These are phyloP conservation scores for Lichtheimia hyalospora DNA, from an alignment of 371 early-diverging fungal species.

Conservation along the genomic window DNA sequence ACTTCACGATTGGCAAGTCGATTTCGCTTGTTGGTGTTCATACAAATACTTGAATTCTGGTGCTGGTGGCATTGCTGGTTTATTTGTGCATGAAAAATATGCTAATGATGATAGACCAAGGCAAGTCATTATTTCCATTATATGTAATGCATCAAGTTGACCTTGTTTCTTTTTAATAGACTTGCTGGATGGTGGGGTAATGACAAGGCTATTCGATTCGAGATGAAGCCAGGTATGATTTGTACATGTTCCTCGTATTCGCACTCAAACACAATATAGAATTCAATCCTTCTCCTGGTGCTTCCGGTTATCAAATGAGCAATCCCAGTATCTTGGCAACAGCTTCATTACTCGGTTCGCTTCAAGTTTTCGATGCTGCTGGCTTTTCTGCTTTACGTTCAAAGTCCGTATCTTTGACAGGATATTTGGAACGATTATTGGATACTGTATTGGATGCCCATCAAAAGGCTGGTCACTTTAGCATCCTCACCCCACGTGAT, in stretches of 20 bases:
- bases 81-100: conserved; percentile 84
- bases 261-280: conserved; percentile 13
- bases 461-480: conserved; percentile 45
- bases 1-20: conserved; percentile 95
- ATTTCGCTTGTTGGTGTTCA: conserved; percentile 98
- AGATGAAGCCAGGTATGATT: conserved; percentile 67
- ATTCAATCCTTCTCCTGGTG: conserved; percentile 81
- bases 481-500: conserved; percentile 82
- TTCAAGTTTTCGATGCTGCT: conserved; percentile 80
- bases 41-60: conserved; percentile 98
- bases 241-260: background rate
- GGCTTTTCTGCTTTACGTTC: conserved; percentile 64
- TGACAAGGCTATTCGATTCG: conserved; percentile 74
- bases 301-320: conserved; percentile 85
- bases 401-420: conserved; percentile 78
- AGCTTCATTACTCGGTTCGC: conserved; percentile 71
- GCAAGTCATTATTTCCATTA: conserved; percentile 18
- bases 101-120: conserved; percentile 55
- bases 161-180: conserved; percentile 30
- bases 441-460: conserved; percentile 25
- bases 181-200: conserved; percentile 97
- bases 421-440: conserved; percentile 74
- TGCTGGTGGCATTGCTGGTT: conserved; percentile 91
- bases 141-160: background rate
- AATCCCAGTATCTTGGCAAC: conserved; percentile 85